These are phyloP conservation scores for Syzygium syzygioides DNA, from an alignment of 441 rosid genomes.

Conservation along the genomic window DNA sequence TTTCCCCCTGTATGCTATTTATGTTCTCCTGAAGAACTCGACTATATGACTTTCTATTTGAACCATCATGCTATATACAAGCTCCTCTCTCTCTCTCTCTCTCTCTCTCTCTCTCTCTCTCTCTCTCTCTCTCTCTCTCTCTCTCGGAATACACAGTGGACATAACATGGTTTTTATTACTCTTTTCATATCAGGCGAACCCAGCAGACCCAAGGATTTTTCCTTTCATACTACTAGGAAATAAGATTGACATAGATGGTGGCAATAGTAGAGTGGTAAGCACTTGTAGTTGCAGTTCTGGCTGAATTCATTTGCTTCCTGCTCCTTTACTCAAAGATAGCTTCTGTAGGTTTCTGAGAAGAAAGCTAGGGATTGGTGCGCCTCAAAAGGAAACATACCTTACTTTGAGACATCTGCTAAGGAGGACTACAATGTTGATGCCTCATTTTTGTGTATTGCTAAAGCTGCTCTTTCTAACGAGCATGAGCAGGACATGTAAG, in stretches of 20 bases:
- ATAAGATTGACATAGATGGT: constrained; percentile 97
- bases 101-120: background rate
- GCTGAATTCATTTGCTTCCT: background rate
- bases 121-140: background rate
- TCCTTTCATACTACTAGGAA: constrained; percentile 88
- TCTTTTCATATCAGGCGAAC: constrained; percentile 49
- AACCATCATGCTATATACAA: background rate
- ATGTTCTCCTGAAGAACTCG: background rate
- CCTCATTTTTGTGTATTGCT: constrained; percentile 70
- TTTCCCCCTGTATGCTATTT: background rate
- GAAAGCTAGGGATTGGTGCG: constrained; percentile 96
- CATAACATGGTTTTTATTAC: background rate
- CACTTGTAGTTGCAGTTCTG: background rate
- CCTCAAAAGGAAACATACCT: constrained; percentile 73
- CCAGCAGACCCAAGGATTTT: constrained; percentile 67
- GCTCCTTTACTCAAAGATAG: background rate
- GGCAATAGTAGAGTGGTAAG: constrained; percentile 97
- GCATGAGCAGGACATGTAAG: constrained; percentile 87
- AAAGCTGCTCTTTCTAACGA: constrained; percentile 82
- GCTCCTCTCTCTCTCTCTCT: background rate
- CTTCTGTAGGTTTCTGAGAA: constrained; percentile 74
- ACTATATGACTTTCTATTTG: background rate
- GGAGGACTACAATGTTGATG: constrained; percentile 89
- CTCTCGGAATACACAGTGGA: background rate
- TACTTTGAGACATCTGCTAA: constrained; percentile 96